Conservation (phyloP, 1,139 yeast genomes). For the Arxiozyma slooffiae region DNA sequence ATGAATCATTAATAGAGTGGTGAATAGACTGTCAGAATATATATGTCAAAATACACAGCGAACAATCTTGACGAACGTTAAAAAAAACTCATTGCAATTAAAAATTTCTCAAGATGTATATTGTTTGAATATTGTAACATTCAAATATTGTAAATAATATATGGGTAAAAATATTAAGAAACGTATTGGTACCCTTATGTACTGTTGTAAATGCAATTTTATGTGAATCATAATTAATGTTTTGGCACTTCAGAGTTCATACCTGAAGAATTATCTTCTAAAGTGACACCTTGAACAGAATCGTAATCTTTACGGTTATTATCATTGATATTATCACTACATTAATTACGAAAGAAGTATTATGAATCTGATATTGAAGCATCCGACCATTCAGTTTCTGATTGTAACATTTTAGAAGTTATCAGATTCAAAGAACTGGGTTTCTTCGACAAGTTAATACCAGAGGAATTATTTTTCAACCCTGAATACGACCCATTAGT, state of each 20-base stretch:
- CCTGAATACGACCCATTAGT: not conserved
- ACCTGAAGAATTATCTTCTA: constrained; percentile 14
- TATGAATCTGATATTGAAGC: constrained; percentile 12
- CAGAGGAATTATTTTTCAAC: not conserved
- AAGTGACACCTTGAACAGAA: constrained; percentile 4
- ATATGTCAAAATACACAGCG: constrained; percentile 9
- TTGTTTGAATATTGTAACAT: too few species aligned
- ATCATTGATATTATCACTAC: constrained; percentile 15
- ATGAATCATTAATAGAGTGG: constrained; percentile 28
- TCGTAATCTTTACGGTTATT: constrained; percentile 18
- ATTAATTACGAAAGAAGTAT: constrained; percentile 3
- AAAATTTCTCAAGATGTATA: not conserved
- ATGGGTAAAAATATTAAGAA: too few species aligned
- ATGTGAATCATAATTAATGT: not conserved
- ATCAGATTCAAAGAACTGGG: not conserved
- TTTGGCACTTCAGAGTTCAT: constrained; percentile 3
- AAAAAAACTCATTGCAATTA: not conserved
- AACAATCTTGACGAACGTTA: not conserved
- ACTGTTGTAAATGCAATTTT: not conserved
- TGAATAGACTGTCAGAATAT: constrained; percentile 30
- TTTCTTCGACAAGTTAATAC: not conserved
- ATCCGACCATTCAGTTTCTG: constrained; percentile 20
- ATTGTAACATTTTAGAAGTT: not conserved
- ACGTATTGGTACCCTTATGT: not conserved
- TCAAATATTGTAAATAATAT: not conserved